These are phyloP conservation scores for Obba rivulosa DNA, from an alignment of 768 basidiomycete species.

Conservation along the genomic window DNA sequence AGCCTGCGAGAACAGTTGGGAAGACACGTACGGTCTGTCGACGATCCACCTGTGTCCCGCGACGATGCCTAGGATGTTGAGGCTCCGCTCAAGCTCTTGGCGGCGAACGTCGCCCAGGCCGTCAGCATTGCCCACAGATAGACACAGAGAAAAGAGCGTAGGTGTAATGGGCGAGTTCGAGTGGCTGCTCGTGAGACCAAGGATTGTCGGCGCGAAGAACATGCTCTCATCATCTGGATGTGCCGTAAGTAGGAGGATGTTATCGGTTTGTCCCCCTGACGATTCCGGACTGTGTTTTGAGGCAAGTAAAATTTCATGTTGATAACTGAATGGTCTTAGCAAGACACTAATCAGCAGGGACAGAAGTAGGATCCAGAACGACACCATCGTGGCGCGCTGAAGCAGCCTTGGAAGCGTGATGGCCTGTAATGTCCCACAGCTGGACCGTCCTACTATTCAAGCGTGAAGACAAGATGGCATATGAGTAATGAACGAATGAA, in stretches of 20 bases:
- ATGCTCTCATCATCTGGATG: constrained; percentile 95
- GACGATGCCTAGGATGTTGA: constrained; percentile 63
- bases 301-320: not conserved
- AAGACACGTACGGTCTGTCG: constrained; percentile 61
- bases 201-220: constrained; percentile 87
- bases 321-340: too few species aligned
- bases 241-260: constrained; percentile 72
- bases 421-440: too few species aligned
- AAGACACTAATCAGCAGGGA: too few species aligned
- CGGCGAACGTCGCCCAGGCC: constrained; percentile 61
- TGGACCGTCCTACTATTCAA: too few species aligned
- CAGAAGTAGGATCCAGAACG: too few species aligned
- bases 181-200: constrained; percentile 35
- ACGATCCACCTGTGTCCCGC: constrained; percentile 50
- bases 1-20: not conserved
- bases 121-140: constrained; percentile 77
- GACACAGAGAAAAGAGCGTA: constrained; percentile 49
- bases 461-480: too few species aligned
- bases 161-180: not conserved
- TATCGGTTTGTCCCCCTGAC: not conserved
- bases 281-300: not conserved
- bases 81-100: constrained; percentile 55
- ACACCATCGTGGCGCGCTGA: too few species aligned
- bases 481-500: too few species aligned
- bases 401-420: too few species aligned